Evolutionary conservation across 2,329 filamentous ascomycete genomes (phyloP).

Genomic region (Calonectria multiphialidica): DNA sequence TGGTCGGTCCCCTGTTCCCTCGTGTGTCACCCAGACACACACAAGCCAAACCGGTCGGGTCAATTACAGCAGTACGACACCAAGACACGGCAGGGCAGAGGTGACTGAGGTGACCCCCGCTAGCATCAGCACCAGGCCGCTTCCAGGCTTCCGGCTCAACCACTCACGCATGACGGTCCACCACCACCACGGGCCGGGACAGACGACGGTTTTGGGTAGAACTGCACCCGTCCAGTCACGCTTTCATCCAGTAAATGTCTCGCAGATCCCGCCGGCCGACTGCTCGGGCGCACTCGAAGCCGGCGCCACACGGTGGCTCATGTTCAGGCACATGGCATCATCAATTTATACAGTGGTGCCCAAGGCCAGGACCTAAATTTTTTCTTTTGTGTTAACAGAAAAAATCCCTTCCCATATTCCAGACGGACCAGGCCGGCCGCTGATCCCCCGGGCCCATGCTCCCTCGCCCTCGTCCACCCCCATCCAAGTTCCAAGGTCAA

Average conservation of each 20-base stretch:
- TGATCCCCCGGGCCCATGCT: conserved; percentile 14
- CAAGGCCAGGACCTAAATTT: background rate
- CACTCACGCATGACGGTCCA: background rate
- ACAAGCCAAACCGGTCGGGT: background rate
- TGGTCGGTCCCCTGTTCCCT: background rate
- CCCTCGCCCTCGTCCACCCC: background rate
- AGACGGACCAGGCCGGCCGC: conserved; percentile 5
- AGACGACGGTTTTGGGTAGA: background rate
- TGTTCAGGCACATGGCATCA: conserved; percentile 7
- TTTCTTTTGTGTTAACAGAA: background rate
- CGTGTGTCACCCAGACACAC: background rate
- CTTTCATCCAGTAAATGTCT: background rate
- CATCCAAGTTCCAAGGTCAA: conserved; percentile 3
- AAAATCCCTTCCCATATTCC: background rate
- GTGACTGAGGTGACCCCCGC: background rate
- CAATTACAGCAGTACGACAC: background rate
- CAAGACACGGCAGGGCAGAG: background rate
- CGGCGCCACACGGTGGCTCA: conserved; percentile 6
- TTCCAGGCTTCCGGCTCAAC: conserved; percentile 3
- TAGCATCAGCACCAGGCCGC: conserved; percentile 1
- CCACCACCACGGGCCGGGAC: background rate
- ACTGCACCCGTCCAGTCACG: background rate
- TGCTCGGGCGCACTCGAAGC: background rate
- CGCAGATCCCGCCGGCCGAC: background rate
- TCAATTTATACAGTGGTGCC: background rate